Evolutionary conservation across 1,284 basidiomycete genomes (phyloP), one percentile per base, ranked within the genome.

Genomic region (Xanthoconium separans): DNA sequence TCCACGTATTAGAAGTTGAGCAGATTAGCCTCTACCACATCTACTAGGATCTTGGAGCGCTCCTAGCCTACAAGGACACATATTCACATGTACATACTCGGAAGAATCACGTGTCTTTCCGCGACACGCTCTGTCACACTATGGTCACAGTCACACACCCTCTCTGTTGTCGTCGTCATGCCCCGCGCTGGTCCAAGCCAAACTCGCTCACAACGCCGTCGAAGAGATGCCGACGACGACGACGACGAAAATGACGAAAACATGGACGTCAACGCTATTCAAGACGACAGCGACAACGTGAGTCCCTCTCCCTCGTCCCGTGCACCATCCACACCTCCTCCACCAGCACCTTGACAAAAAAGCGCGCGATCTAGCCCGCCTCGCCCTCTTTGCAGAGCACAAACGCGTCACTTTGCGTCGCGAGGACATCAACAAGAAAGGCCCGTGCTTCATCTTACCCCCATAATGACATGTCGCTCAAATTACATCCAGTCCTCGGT

Each of bases 381-480:
- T 91, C 9, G 88, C 89, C 3, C 73, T 92, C 34, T 91, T 90
- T 64, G 77, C 75, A 2, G 87, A 91, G 65, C 81, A 85, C 50
- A 80, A 76, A 63, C 77, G 87, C 42, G 65, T 74, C 8, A 77
- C 82, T 1, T 68, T 91, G 44, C 78, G 79, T 39, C 75, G 88
- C 45, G 88, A 92, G 29, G 89, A 92, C 29, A 89, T 92, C 43
- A 82, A 79, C 18, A 91, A 91, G 73, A 89, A 88, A 79, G 82
- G 89, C 83, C 27, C 6, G 43, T 34, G 65, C 24, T 29, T 24
- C n/a, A 15, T 44, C 15, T 44, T 31, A 41, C 27, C 29, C 22
- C 1, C 20, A 6, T 7, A 22, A 27, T 27, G 43, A 8, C 24
- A n/a, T 27, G 33, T 18, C 29, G 29, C 15, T 42, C 5, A 40